Evolutionary conservation across 257 asterid genomes (phyloP).

Genomic region (Asclepias syriaca): DNA sequence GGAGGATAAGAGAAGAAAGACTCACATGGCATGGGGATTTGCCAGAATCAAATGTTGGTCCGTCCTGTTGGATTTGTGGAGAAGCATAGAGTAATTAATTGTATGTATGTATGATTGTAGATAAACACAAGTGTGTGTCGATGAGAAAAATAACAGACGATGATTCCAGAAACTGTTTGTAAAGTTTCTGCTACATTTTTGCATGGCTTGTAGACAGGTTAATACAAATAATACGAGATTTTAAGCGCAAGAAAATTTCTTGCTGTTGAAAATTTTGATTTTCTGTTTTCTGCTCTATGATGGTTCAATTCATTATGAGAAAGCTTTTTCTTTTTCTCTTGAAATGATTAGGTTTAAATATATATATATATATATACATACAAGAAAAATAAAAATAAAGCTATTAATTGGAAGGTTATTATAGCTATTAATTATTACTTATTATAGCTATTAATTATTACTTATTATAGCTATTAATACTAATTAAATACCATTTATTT

Average conservation of each 20-base stretch:
- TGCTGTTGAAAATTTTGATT: not conserved
- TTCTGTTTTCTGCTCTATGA: not conserved
- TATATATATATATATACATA: no score
- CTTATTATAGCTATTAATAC: no score
- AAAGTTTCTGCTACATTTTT: not conserved
- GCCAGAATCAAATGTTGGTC: not conserved
- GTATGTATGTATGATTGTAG: not conserved
- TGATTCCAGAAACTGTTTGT: not conserved
- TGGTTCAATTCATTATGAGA: no score
- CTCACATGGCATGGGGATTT: no score
- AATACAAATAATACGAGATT: not conserved
- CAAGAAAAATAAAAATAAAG: no score
- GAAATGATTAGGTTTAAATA: no score
- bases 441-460: no score
- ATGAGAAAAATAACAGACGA: not conserved
- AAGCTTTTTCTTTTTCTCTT: no score
- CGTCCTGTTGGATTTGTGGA: not conserved
- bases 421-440: no score
- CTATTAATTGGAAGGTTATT: no score
- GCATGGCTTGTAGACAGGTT: not conserved
- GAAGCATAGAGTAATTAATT: not conserved
- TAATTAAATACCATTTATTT: no score
- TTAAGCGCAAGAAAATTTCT: not conserved
- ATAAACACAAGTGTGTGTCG: not conserved
- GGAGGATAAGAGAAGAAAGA: not conserved